Conservation (phyloP, 2,329 filamentous ascomycete species). For the Ophiosphaerella herpotricha region DNA sequence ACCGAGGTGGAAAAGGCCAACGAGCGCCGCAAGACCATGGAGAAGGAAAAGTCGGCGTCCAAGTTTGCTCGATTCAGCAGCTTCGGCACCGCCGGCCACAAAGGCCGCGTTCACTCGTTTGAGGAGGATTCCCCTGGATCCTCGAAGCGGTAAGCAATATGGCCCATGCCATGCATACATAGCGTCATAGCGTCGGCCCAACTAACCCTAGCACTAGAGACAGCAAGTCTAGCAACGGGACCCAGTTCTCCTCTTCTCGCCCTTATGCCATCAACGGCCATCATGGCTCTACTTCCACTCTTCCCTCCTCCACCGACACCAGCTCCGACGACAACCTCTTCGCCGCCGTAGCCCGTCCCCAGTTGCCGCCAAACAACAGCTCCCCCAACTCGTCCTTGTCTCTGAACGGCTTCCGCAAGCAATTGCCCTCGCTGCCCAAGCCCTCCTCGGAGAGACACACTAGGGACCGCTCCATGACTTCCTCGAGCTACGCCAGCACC, state of each 20-base stretch:
- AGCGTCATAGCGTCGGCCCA: conserved; percentile 25
- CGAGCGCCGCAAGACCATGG: conserved; percentile 34
- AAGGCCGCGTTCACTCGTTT: conserved; percentile 41
- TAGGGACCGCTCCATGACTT: conserved; percentile 50
- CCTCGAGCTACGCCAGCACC: conserved; percentile 55
- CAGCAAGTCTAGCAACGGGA: conserved; percentile 48
- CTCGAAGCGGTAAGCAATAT: conserved; percentile 41
- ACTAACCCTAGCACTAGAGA: conserved; percentile 41
- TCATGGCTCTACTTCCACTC: conserved; percentile 45
- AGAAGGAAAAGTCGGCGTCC: conserved; percentile 35
- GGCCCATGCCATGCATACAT: conserved; percentile 14
- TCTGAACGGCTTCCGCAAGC: conserved; percentile 28
- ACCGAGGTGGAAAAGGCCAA: conserved; percentile 36
- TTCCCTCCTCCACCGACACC: conserved; percentile 47
- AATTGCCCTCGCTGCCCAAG: conserved; percentile 34
- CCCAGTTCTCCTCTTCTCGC: conserved; percentile 39
- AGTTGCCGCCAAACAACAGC: conserved; percentile 34
- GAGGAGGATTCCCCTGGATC: conserved; percentile 44
- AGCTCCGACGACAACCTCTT: conserved; percentile 46
- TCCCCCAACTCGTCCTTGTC: conserved; percentile 30
- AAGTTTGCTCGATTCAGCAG: conserved; percentile 42
- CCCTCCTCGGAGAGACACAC: conserved; percentile 22
- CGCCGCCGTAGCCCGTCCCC: conserved; percentile 37
- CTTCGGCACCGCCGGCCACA: conserved; percentile 33
- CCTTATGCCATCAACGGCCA: conserved; percentile 41